phyloP scores from a whole-genome alignment of 805 yeast genomes.

The Starmera quercuum region DNA sequence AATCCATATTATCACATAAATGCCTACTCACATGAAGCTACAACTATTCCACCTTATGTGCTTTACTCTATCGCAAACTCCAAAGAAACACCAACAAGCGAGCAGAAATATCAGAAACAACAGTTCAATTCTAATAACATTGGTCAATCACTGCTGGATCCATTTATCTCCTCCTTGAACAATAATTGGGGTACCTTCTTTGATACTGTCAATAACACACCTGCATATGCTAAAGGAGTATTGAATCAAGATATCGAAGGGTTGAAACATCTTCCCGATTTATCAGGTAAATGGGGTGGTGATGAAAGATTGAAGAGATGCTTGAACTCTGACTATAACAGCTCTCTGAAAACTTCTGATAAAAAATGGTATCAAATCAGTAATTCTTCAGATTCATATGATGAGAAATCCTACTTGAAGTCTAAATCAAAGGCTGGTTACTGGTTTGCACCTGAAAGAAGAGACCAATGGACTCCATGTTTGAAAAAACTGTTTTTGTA shows the following conservation, averaged over 20 bases:
- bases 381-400: neutral
- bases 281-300: slow-evolving; percentile 64
- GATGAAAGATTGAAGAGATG: slow-evolving; percentile 51
- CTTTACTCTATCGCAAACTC: slow-evolving; percentile 38
- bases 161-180: slow-evolving; percentile 28
- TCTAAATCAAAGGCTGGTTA: slow-evolving; percentile 53
- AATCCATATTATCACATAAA: slow-evolving; percentile 18
- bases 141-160: slow-evolving; percentile 17
- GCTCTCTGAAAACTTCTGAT: slow-evolving; percentile 1
- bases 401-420: slow-evolving; percentile 26
- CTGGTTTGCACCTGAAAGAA: slow-evolving; percentile 59
- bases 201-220: slow-evolving; percentile 37
- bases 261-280: slow-evolving; percentile 26
- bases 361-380: slow-evolving; percentile 3
- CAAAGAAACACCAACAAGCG: slow-evolving; percentile 11
- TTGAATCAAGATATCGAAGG: slow-evolving; percentile 15
- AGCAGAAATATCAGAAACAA: slow-evolving; percentile 1
- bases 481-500: slow-evolving; percentile 52
- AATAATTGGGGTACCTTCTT: slow-evolving; percentile 46
- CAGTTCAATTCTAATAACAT: slow-evolving; percentile 14
- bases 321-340: slow-evolving; percentile 25
- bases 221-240: slow-evolving; percentile 22
- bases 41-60: slow-evolving; percentile 57
- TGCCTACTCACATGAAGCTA: slow-evolving; percentile 29
- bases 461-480: slow-evolving; percentile 57